Evolutionary conservation across 768 basidiomycete genomes (phyloP).

Genomic region (Nidula microcarpa): DNA sequence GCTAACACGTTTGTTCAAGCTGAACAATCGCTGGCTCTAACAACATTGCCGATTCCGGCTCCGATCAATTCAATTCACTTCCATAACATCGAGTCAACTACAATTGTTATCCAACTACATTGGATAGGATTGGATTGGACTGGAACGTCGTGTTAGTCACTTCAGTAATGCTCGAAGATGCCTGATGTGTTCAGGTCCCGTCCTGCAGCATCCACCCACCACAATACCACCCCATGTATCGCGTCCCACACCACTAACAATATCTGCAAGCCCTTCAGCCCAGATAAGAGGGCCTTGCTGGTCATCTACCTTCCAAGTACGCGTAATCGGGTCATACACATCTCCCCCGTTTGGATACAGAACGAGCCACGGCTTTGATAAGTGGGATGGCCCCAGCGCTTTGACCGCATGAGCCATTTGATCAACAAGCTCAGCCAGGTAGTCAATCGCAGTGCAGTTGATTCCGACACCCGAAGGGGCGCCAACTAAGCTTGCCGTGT

Average conservation of each 20-base stretch:
- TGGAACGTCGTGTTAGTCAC: too few species aligned
- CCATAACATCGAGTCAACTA: too few species aligned
- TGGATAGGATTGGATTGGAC: too few species aligned
- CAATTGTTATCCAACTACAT: too few species aligned
- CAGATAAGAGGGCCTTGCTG: background rate
- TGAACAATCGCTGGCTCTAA: too few species aligned
- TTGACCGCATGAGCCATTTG: too few species aligned
- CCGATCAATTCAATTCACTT: too few species aligned
- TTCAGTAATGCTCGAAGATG: slow-evolving; percentile 1
- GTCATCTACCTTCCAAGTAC: slow-evolving; percentile 33
- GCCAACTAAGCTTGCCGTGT: slow-evolving; percentile 4
- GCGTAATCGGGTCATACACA: slow-evolving; percentile 42
- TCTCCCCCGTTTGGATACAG: slow-evolving; percentile 73
- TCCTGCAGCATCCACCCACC: slow-evolving; percentile 70
- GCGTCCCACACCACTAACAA: slow-evolving; percentile 9
- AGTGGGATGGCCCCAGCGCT: too few species aligned
- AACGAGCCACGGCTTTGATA: slow-evolving; percentile 47
- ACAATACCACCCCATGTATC: slow-evolving; percentile 46
- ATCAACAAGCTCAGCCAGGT: slow-evolving; percentile 34
- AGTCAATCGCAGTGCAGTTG: slow-evolving; percentile 61
- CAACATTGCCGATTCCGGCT: too few species aligned
- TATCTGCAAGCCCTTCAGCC: background rate
- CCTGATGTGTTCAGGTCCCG: slow-evolving; percentile 49
- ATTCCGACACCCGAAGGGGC: slow-evolving; percentile 44
- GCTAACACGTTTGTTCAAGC: too few species aligned